Percentiles rank a stretch among this genome's conserved stretches.
Conservation (phyloP, 345 rosid genomes). For the Salix suchowensis region DNA sequence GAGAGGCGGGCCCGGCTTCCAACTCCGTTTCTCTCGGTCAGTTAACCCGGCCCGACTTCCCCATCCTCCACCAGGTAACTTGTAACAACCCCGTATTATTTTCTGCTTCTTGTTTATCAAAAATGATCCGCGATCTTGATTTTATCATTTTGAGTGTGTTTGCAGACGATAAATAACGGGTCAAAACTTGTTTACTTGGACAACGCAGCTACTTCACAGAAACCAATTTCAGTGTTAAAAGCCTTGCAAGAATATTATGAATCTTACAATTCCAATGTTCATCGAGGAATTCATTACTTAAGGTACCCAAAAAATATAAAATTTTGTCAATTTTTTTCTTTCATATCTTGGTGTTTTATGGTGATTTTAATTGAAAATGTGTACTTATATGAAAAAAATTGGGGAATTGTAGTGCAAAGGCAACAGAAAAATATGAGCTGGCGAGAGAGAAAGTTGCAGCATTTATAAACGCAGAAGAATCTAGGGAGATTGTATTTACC, state of each 20-base stretch:
- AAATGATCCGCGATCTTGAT: not conserved
- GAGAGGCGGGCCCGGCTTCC: slow-evolving; percentile 28
- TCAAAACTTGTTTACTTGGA: slow-evolving; percentile 84
- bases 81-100: not conserved
- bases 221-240: slow-evolving; percentile 65
- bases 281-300: slow-evolving; percentile 76
- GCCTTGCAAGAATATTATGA: slow-evolving; percentile 70
- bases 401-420: slow-evolving; percentile 56
- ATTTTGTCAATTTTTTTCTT: not conserved
- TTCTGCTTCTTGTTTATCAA: not conserved
- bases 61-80: slow-evolving; percentile 76
- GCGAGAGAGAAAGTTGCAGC: slow-evolving; percentile 85
- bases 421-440: slow-evolving; percentile 83
- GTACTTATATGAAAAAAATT: too few relatives aligned
- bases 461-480: slow-evolving; percentile 70
- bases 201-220: slow-evolving; percentile 97
- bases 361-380: not conserved
- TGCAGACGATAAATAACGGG: slow-evolving; percentile 67
- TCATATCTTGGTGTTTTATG: not conserved
- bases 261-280: slow-evolving; percentile 80
- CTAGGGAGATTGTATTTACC: slow-evolving; percentile 77
- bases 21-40: slow-evolving; percentile 69
- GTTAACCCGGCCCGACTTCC: slow-evolving; percentile 69
- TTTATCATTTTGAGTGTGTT: not conserved
- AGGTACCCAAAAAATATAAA: slow-evolving; percentile 34